Evolutionary conservation across 805 yeast species (phyloP).

Genomic region (Candida coleopterorum): DNA sequence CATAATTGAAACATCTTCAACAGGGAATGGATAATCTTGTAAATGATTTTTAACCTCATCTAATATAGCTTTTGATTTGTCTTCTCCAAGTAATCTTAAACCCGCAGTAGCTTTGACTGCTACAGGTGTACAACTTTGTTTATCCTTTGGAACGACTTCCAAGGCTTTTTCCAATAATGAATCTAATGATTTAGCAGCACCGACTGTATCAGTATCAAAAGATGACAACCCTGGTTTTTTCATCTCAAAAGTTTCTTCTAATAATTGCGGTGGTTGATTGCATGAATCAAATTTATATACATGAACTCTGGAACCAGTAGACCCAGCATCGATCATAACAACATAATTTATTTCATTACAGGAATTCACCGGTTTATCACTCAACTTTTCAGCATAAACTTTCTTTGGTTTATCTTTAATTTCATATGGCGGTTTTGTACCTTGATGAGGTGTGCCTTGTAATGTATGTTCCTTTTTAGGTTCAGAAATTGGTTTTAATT

Average conservation of each 20-base stretch:
- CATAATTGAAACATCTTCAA: conserved; percentile 90
- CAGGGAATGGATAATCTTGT: conserved; percentile 83
- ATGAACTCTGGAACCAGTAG: conserved; percentile 95
- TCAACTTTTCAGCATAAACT: conserved; percentile 9
- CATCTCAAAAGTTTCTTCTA: conserved; percentile 82
- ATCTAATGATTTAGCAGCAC: conserved; percentile 89
- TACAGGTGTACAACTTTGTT: conserved; percentile 81
- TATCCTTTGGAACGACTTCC: conserved; percentile 65
- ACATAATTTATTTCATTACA: conserved; percentile 59
- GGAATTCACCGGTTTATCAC: conserved; percentile 7
- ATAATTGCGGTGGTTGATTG: conserved; percentile 72
- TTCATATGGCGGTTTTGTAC: conserved; percentile 33
- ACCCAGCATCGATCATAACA: conserved; percentile 96
- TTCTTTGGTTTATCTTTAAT: conserved; percentile 11
- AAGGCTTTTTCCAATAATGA: conserved; percentile 74
- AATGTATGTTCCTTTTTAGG: conserved; percentile 22
- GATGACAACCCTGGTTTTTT: conserved; percentile 88
- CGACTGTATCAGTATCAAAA: conserved; percentile 70
- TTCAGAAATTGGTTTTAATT: conserved; percentile 22
- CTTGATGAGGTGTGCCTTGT: conserved; percentile 31
- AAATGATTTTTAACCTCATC: conserved; percentile 72
- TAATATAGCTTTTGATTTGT: conserved; percentile 66
- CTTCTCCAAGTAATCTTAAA: conserved; percentile 76
- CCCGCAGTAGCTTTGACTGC: conserved; percentile 99
- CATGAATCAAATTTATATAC: conserved; percentile 90